Conservation (phyloP, 331 rosid species). For the Malus hybrid region DNA sequence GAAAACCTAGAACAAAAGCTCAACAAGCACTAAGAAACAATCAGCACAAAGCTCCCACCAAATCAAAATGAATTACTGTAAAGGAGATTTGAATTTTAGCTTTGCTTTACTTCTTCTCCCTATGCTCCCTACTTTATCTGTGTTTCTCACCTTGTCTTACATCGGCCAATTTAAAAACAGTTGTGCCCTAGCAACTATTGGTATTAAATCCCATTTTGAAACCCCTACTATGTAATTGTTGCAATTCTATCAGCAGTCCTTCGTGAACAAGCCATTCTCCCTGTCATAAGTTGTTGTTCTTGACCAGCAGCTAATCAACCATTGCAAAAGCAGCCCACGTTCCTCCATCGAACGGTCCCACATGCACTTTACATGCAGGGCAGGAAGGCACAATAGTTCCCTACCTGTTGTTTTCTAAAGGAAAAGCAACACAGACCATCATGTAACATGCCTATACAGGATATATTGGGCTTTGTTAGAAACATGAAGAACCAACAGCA, state of each 20-base stretch:
- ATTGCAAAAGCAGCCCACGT: not conserved
- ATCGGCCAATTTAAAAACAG: not conserved
- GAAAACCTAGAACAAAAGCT: too few relatives aligned
- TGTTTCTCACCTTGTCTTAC: not conserved
- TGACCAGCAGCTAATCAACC: not conserved
- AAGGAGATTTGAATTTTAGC: not conserved
- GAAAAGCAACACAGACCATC: too few relatives aligned
- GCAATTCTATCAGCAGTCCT: not conserved
- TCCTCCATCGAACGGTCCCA: not conserved
- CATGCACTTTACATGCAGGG: not conserved
- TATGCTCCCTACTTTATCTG: not conserved
- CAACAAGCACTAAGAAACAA: too few relatives aligned
- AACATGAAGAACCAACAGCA: too few relatives aligned
- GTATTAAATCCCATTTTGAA: not conserved
- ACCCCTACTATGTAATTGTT: not conserved
- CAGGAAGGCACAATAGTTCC: not conserved
- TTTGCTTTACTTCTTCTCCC: not conserved
- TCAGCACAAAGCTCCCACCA: too few relatives aligned
- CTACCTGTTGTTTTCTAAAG: too few relatives aligned
- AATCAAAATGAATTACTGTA: too few relatives aligned
- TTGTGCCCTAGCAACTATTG: not conserved
- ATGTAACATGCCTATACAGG: too few relatives aligned
- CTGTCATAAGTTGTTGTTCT: not conserved
- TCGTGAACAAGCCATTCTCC: not conserved
- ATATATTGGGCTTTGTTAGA: too few relatives aligned